Evolutionary conservation across 148 eudicot genomes (phyloP).

Genomic region (Euryodendron excelsum): DNA sequence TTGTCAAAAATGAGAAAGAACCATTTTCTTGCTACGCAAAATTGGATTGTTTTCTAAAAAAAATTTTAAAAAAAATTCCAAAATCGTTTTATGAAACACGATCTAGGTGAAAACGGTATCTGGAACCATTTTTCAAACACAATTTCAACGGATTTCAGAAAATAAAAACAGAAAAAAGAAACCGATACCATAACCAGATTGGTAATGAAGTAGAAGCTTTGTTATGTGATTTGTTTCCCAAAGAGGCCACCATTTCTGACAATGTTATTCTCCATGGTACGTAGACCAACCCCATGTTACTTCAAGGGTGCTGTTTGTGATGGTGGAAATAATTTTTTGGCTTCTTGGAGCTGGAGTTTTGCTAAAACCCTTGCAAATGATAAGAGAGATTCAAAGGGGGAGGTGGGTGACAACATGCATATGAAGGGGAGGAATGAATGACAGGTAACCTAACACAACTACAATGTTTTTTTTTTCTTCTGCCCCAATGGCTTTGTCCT

Average conservation of each 20-base stretch:
- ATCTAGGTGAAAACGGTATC: no score
- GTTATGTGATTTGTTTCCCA: constrained; percentile 14
- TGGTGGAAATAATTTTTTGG: not conserved
- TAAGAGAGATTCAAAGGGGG: not conserved
- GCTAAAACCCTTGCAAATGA: constrained; percentile 9
- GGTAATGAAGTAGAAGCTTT: not conserved
- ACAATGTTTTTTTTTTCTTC: not conserved
- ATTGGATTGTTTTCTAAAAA: no score
- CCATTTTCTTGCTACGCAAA: no score
- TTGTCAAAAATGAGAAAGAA: no score
- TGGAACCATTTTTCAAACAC: no score
- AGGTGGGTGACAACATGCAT: not conserved
- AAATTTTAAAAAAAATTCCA: no score
- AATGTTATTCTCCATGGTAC: constrained; percentile 5
- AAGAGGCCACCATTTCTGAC: constrained; percentile 15
- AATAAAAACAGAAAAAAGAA: no score
- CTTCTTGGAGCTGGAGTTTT: constrained; percentile 22
- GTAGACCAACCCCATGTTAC: constrained; percentile 11
- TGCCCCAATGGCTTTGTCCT: constrained; percentile 9
- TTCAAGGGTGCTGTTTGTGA: constrained; percentile 4
- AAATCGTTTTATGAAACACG: no score
- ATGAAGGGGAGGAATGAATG: not conserved
- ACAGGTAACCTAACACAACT: not conserved
- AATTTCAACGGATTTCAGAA: not conserved
- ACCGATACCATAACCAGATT: no score